Percentiles rank a stretch among this genome's conserved stretches.
These are phyloP conservation scores for Psilocybe cyanescens DNA, from an alignment of 768 basidiomycete genomes.

Conservation along the genomic window DNA sequence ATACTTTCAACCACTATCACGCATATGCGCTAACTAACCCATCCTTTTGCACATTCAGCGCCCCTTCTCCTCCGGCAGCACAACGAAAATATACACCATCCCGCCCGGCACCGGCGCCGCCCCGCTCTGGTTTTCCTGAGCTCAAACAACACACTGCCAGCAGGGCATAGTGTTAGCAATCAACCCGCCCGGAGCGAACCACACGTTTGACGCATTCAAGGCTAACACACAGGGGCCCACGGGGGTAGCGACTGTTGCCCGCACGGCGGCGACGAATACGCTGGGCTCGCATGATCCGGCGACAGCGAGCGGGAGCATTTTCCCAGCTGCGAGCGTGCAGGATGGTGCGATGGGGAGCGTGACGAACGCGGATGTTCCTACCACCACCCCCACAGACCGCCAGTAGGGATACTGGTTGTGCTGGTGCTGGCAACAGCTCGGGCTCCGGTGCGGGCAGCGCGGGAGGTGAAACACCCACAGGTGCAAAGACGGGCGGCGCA, in stretches of 20 bases:
- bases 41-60: no score
- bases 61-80: neutral
- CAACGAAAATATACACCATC: neutral
- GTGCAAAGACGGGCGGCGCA: neutral
- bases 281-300: neutral
- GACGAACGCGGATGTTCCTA: neutral
- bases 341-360: conserved; percentile 2
- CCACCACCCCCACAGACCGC: neutral
- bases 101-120: neutral
- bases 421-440: neutral
- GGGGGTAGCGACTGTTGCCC: neutral
- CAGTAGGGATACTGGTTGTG: neutral
- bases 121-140: conserved; percentile 1
- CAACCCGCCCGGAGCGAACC: neutral
- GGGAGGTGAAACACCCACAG: neutral
- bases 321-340: neutral
- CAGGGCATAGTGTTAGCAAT: conserved; percentile 3
- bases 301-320: neutral
- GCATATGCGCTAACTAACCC: no score
- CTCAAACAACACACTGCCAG: neutral
- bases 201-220: conserved; percentile 2
- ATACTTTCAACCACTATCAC: no score
- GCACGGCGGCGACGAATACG: neutral
- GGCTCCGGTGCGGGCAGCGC: neutral
- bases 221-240: neutral